Percentiles rank a stretch among this genome's conserved stretches.
These are phyloP conservation scores for Colletotrichum phormii DNA, from an alignment of 2,329 filamentous ascomycete genomes.

Conservation along the genomic window DNA sequence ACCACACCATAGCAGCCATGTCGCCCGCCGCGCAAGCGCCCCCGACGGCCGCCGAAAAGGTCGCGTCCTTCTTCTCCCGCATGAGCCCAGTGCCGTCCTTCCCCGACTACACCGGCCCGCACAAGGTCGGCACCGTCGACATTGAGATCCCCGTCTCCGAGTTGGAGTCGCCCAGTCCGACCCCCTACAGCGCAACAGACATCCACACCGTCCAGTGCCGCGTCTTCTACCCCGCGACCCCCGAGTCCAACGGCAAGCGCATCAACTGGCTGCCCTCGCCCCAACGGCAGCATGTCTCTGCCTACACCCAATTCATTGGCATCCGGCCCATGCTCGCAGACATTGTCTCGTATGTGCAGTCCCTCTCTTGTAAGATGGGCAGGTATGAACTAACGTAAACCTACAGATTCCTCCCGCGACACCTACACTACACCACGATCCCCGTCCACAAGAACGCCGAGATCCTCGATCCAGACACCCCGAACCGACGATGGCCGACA, in stretches of 20 bases:
- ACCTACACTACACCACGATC: conserved; percentile 79
- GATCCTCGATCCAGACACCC: conserved; percentile 62
- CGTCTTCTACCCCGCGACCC: conserved; percentile 80
- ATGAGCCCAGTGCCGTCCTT: conserved; percentile 79
- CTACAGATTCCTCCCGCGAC: conserved; percentile 72
- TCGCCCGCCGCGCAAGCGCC: conserved; percentile 28
- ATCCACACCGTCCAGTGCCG: conserved; percentile 83
- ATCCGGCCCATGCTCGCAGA: conserved; percentile 68
- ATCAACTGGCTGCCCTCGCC: conserved; percentile 84
- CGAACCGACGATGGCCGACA: conserved; percentile 76
- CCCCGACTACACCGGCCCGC: conserved; percentile 80
- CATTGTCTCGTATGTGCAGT: conserved; percentile 71
- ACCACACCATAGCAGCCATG: background rate
- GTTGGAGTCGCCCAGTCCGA: conserved; percentile 64
- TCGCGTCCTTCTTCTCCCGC: conserved; percentile 61
- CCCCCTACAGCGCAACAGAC: conserved; percentile 63
- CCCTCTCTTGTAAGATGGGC: too few relatives aligned
- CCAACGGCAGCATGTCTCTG: conserved; percentile 78
- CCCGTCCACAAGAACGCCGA: conserved; percentile 79
- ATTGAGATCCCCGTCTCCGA: conserved; percentile 80
- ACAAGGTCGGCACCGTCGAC: conserved; percentile 83
- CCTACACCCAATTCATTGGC: conserved; percentile 82
- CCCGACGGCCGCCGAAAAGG: conserved; percentile 46
- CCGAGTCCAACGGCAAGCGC: conserved; percentile 63
- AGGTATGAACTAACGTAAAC: background rate